A percentile compares a stretch with the other conserved stretches of the same genome.
These are phyloP conservation scores for Poa annua DNA, from an alignment of 176 grass and related monocot species.

Conservation along the genomic window DNA sequence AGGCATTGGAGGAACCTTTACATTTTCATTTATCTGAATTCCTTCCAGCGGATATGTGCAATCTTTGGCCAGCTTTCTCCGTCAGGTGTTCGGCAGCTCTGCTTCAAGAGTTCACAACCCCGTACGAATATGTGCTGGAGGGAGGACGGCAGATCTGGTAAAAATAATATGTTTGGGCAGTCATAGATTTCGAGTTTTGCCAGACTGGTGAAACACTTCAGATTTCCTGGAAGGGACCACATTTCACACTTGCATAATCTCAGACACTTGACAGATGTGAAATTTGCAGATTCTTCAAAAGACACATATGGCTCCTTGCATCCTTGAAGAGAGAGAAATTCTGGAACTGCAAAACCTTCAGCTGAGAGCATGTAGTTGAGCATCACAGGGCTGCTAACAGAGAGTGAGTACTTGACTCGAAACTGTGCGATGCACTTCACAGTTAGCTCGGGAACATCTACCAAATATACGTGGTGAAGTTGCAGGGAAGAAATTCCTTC, in stretches of 20 bases:
- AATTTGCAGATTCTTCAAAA: not conserved
- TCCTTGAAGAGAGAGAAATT: accelerated
- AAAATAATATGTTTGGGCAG: slow-evolving; percentile 17
- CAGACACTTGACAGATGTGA: not conserved
- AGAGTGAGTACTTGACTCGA: not conserved
- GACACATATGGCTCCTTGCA: not conserved
- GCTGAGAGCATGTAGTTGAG: not conserved
- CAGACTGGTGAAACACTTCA: not conserved
- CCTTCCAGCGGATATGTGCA: slow-evolving; percentile 7
- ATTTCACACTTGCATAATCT: accelerated
- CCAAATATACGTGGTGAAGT: accelerated
- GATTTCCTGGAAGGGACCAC: not conserved
- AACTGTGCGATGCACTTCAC: not conserved
- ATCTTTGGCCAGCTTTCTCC: slow-evolving; percentile 42
- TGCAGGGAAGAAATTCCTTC: not conserved
- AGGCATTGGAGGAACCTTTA: not conserved
- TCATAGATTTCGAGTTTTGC: accelerated
- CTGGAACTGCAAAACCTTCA: not conserved
- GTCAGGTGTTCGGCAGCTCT: slow-evolving; percentile 14
- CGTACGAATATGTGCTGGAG: not conserved
- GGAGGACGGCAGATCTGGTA: slow-evolving; percentile 15
- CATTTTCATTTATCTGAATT: not conserved
- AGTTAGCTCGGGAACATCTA: not conserved
- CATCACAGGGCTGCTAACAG: not conserved
- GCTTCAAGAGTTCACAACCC: accelerated